Base-by-base conservation (phyloP, 306 rosid species). In the Nissolia schottii region DNA sequence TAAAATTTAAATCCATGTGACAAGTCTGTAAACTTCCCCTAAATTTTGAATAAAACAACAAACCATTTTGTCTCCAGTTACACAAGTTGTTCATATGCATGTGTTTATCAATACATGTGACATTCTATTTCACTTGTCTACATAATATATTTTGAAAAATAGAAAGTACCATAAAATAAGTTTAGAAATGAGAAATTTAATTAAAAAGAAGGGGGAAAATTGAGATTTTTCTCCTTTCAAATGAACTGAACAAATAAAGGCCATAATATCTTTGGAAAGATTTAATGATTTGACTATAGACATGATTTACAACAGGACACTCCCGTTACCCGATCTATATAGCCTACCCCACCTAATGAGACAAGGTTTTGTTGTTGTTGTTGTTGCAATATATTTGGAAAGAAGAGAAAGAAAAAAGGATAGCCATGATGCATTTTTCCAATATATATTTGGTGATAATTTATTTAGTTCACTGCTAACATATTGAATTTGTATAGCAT, bases 401-500 rank as follows among this genome's bases (percentile, higher is more conserved):
- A 74, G 16, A 48, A 43, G 22, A 23, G 25, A 32, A 22, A 59
- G 38, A 31, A 24, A 56, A 40, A 41, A 70, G 23, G n/a, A 31
- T n/a, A 61, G 19, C 49, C 61, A 31, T 20, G 10, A 20, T 58
- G 8, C 15, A 60, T n/a, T 6, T 25, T 60, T 32, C 10, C 59
- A 62, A 50, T 15, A 35, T 35, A 32, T 34, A 25, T 62, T 51
- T 74, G 62, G 20, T 37, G 55, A 37, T 55, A 29, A n/a, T 74
- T 74, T 43, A 27, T 35, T 51, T 15, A 46, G 53, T 63, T 74
- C 71, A 62, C 53, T 22, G 40, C 50, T 60, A 45, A 32, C 31
- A 15, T 48, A 34, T 60, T 73, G 16, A 61, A 32, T 43, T 46
- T 6, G 22, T 20, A 31, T 31, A 19, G 58, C 59, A 54, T 7